A percentile compares a stretch with the other conserved stretches of the same genome.
These are phyloP conservation scores for Penicillium nordicum DNA, from an alignment of 2,329 filamentous ascomycete species.

Conservation along the genomic window DNA sequence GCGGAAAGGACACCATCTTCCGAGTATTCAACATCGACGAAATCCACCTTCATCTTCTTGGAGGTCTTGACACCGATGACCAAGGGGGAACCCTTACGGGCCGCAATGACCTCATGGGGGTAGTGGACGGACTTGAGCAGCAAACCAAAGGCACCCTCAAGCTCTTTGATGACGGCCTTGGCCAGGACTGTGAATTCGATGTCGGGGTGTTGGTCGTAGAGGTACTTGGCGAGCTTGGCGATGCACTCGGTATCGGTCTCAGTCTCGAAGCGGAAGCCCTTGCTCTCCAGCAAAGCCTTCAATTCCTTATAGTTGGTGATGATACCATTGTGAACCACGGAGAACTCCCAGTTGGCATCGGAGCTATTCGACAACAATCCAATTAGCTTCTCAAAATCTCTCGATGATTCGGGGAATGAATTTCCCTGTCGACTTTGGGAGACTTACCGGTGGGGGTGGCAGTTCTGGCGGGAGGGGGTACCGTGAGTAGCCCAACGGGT, in stretches of 20 bases:
- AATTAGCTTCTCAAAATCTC: neutral
- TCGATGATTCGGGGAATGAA: neutral
- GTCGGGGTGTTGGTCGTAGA: conserved; percentile 89
- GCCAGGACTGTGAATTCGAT: conserved; percentile 95
- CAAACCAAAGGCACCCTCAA: conserved; percentile 95
- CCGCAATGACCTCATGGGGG: conserved; percentile 95
- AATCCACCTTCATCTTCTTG: conserved; percentile 99
- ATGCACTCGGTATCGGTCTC: conserved; percentile 99
- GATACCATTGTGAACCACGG: conserved; percentile 98
- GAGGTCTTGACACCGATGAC: conserved; percentile 95
- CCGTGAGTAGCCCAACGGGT: conserved; percentile 99
- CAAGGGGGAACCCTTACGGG: conserved; percentile 95
- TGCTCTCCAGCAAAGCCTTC: conserved; percentile 84
- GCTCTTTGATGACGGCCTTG: conserved; percentile 97
- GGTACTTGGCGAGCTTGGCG: conserved; percentile 97
- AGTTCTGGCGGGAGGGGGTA: conserved; percentile 87
- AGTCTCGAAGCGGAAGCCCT: conserved; percentile 98
- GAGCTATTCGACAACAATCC: conserved; percentile 57
- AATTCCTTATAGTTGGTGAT: conserved; percentile 99
- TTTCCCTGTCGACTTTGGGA: neutral
- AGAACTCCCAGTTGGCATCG: conserved; percentile 92
- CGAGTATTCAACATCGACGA: conserved; percentile 96
- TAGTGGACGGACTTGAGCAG: conserved; percentile 98
- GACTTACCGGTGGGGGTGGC: conserved; percentile 91
- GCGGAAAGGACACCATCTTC: conserved; percentile 86